phyloP scores from a whole-genome alignment of 192 early-diverging fungal genomes.

The Chytriomyces confervae region DNA sequence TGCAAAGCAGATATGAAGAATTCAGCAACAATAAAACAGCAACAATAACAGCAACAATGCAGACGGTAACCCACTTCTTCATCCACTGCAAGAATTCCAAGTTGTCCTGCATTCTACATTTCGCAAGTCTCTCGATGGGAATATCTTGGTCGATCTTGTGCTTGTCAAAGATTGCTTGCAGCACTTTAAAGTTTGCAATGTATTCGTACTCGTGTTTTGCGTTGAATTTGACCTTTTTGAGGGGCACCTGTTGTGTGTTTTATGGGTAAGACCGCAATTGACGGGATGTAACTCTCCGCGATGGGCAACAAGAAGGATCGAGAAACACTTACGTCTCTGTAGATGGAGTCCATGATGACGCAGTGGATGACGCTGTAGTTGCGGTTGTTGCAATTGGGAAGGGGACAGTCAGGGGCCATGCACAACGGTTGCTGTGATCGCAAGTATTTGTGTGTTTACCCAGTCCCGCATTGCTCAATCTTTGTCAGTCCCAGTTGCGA shows the following conservation, averaged over 20 bases:
- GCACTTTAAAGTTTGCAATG: conserved; percentile 93
- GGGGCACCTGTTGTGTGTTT: conserved; percentile 65
- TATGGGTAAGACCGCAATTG: background rate
- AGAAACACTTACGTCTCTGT: conserved; percentile 50
- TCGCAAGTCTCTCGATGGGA: conserved; percentile 86
- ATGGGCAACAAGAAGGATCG: background rate
- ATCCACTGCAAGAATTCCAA: conserved; percentile 98
- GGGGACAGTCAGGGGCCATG: background rate
- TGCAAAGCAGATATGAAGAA: conserved; percentile 5
- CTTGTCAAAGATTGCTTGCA: conserved; percentile 86
- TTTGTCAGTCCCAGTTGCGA: conserved; percentile 90
- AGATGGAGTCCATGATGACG: conserved; percentile 81
- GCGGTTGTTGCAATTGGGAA: background rate
- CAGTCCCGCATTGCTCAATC: conserved; percentile 94
- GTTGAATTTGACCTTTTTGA: conserved; percentile 92
- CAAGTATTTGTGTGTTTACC: conserved; percentile 32
- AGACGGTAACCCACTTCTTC: conserved; percentile 67
- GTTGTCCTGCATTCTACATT: conserved; percentile 98
- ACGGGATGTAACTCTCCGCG: background rate
- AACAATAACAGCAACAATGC: background rate
- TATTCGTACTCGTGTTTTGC: conserved; percentile 98
- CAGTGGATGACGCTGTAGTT: conserved; percentile 68
- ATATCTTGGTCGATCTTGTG: conserved; percentile 93
- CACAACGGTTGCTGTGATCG: background rate
- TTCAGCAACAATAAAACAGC: background rate